Percentiles rank a stretch among this genome's conserved stretches.
These are phyloP conservation scores for Bertia moriformis DNA, from an alignment of 2,329 filamentous ascomycete species.

Conservation along the genomic window DNA sequence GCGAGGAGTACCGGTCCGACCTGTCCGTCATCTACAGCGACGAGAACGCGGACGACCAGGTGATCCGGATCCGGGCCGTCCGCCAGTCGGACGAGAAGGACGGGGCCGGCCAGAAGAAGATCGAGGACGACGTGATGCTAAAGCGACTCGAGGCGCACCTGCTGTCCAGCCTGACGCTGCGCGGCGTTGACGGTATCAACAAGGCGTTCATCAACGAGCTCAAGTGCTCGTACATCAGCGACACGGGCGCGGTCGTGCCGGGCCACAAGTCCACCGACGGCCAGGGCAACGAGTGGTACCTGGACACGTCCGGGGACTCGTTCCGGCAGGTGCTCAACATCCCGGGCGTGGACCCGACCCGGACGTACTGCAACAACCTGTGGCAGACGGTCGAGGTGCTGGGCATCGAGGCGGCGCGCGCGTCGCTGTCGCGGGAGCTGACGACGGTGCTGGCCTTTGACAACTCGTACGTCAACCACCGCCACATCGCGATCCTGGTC, in stretches of 20 bases:
- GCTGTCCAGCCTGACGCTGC: conserved; percentile 77
- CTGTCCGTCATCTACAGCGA: conserved; percentile 92
- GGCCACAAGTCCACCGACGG: conserved; percentile 48
- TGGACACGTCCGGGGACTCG: conserved; percentile 84
- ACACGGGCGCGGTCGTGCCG: conserved; percentile 60
- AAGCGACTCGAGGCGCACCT: conserved; percentile 86
- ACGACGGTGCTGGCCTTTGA: conserved; percentile 90
- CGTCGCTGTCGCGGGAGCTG: conserved; percentile 75
- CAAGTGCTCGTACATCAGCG: conserved; percentile 45
- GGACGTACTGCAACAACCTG: conserved; percentile 90
- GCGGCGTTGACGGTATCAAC: conserved; percentile 77
- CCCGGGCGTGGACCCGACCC: conserved; percentile 70
- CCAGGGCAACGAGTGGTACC: conserved; percentile 78
- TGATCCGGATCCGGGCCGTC: conserved; percentile 81
- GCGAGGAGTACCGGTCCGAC: conserved; percentile 72
- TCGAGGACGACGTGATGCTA: conserved; percentile 81
- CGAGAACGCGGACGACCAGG: conserved; percentile 89
- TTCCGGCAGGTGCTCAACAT: conserved; percentile 73
- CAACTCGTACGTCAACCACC: conserved; percentile 98
- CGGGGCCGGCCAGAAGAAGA: conserved; percentile 40
- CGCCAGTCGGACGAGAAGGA: conserved; percentile 56
- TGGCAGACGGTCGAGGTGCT: conserved; percentile 90
- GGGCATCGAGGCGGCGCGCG: conserved; percentile 86
- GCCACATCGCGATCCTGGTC: conserved; percentile 83
- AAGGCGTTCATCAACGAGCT: conserved; percentile 86